phyloP scores from a whole-genome alignment of 148 eudicot genomes.

The Fagopyrum tataricum region DNA sequence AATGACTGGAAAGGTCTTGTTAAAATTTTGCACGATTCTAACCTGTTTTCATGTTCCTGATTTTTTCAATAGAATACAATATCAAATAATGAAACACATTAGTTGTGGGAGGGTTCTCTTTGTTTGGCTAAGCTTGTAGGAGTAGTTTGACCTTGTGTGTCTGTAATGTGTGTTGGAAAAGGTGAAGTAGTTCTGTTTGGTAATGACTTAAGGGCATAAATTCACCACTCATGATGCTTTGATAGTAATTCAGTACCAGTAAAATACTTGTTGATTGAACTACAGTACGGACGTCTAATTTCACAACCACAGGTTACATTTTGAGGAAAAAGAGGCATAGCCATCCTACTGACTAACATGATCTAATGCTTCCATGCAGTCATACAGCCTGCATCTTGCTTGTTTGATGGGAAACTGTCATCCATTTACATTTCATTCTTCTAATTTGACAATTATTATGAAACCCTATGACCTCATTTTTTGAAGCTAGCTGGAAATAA shows the following conservation, averaged over 20 bases:
- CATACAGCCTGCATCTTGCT: background rate
- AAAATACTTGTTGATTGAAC: background rate
- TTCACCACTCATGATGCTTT: background rate
- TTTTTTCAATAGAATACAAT: background rate
- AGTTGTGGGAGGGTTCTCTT: background rate
- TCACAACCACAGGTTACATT: background rate
- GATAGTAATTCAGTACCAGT: background rate
- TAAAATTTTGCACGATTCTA: background rate
- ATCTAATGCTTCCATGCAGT: background rate
- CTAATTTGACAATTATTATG: background rate
- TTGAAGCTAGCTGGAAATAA: background rate
- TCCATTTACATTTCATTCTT: background rate
- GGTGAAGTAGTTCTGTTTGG: background rate
- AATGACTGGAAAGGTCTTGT: slow-evolving; percentile 8
- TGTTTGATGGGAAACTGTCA: background rate
- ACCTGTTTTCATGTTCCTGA: background rate
- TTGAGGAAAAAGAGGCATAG: background rate
- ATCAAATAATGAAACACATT: background rate
- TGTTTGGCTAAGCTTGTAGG: background rate
- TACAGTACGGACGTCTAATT: background rate
- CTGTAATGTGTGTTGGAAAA: background rate
- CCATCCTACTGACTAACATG: background rate
- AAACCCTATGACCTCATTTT: background rate
- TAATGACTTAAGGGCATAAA: background rate
- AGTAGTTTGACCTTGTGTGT: background rate